These are phyloP conservation scores for Hymenoscyphus fraxineus DNA, from an alignment of 2,329 filamentous ascomycete species.

Conservation along the genomic window DNA sequence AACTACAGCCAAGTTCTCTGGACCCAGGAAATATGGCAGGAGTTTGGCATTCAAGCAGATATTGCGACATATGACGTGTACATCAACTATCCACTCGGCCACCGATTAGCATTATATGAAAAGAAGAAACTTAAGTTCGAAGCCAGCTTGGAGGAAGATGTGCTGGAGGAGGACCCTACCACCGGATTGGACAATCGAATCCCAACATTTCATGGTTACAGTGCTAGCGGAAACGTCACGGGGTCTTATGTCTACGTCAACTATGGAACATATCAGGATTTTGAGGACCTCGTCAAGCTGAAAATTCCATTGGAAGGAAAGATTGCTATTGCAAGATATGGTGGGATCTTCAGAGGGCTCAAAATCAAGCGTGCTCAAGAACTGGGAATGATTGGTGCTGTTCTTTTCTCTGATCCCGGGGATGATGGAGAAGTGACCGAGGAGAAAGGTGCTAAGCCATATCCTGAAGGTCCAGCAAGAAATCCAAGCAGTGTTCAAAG, in stretches of 20 bases:
- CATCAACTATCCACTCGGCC: conserved; percentile 71
- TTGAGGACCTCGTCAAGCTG: conserved; percentile 71
- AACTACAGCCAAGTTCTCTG: conserved; percentile 69
- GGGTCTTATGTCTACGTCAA: conserved; percentile 85
- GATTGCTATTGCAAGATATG: conserved; percentile 84
- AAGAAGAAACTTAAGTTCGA: conserved; percentile 53
- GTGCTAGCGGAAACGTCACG: conserved; percentile 86
- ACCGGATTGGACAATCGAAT: conserved; percentile 68
- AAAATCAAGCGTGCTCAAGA: conserved; percentile 93
- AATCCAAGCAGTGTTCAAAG: conserved; percentile 87
- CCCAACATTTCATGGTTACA: conserved; percentile 93
- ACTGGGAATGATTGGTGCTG: conserved; percentile 77
- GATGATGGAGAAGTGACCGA: conserved; percentile 82
- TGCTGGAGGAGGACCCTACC: conserved; percentile 78
- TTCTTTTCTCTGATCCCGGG: conserved; percentile 85
- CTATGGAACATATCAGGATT: conserved; percentile 84
- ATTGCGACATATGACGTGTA: conserved; percentile 73
- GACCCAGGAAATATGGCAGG: conserved; percentile 70
- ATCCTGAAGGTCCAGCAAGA: conserved; percentile 82
- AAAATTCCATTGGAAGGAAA: conserved; percentile 77
- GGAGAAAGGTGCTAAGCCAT: conserved; percentile 71
- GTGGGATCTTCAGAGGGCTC: conserved; percentile 79
- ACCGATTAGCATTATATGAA: conserved; percentile 63
- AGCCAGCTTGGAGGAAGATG: conserved; percentile 78
- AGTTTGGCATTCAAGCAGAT: conserved; percentile 62